Conservation (phyloP, 2,329 filamentous ascomycete genomes). For the Botryotinia convoluta region DNA sequence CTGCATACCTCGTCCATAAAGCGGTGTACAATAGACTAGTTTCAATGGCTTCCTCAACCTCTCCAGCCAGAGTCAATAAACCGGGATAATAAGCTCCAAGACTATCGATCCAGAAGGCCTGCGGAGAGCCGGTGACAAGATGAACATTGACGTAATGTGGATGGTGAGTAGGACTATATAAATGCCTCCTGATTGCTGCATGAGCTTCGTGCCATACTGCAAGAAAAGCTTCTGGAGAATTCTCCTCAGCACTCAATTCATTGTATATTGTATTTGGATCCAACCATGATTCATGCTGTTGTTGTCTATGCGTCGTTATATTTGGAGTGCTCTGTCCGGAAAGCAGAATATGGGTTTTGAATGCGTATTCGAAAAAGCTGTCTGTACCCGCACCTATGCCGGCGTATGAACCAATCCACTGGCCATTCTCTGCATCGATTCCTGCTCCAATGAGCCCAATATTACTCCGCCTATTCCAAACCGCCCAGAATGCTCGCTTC, state of each 20-base stretch:
- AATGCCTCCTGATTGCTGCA: slow-evolving; percentile 80
- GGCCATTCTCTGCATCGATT: slow-evolving; percentile 85
- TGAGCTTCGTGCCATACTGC: slow-evolving; percentile 83
- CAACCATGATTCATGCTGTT: slow-evolving; percentile 45
- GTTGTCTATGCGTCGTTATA: slow-evolving; percentile 35
- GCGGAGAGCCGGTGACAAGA: slow-evolving; percentile 79
- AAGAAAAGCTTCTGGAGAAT: slow-evolving; percentile 76
- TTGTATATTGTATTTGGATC: slow-evolving; percentile 61
- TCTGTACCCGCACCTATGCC: slow-evolving; percentile 96
- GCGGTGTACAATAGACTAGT: slow-evolving; percentile 89
- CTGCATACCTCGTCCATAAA: slow-evolving; percentile 92
- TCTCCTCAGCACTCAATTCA: slow-evolving; percentile 61
- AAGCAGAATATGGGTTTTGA: slow-evolving; percentile 89
- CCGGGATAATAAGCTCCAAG: slow-evolving; percentile 94
- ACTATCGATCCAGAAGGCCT: slow-evolving; percentile 94
- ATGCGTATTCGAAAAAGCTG: slow-evolving; percentile 97
- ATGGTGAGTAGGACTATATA: slow-evolving; percentile 82
- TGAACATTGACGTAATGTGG: slow-evolving; percentile 94
- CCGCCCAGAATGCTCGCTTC: slow-evolving; percentile 93
- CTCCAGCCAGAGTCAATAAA: slow-evolving; percentile 78
- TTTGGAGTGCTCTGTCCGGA: slow-evolving; percentile 68
- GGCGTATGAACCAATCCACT: slow-evolving; percentile 86
- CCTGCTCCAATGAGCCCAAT: slow-evolving; percentile 88
- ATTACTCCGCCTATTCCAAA: slow-evolving; percentile 84
- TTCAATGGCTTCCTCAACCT: slow-evolving; percentile 86